Base-by-base conservation (phyloP, 306 rosid species). In the Benincasa hispida region DNA sequence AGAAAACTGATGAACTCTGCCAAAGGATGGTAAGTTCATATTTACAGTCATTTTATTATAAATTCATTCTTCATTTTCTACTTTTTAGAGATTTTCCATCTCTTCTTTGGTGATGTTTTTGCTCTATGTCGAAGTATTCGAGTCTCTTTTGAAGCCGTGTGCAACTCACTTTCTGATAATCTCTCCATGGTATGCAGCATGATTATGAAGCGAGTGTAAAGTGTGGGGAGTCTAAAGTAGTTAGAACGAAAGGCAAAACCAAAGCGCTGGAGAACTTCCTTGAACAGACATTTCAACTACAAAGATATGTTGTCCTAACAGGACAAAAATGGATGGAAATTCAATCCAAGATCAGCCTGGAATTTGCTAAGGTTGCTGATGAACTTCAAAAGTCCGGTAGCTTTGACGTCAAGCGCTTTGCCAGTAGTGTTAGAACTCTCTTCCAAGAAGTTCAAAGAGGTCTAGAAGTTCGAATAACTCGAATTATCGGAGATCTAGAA, bases 371-470 rank as follows among this genome's bases (percentile, higher is more conserved):
- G 32, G 83, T 88, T n/a, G 87, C 89, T 4, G 89, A 89, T 77
- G 91, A 89, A 85, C 85, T 90, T 84, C 85, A 82, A 18, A 87
- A 87, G 82, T 86, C 84, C n/a, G 81, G 82, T 8, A 89, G 92
- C 65, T 89, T 90, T 15, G 96, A 92, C 87, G 83, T 89, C 87
- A 89, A 83, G 41, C 81, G 96, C 35, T 92, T 94, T 80, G 87
- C 91, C 18, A 90, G 87, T 47, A 84, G 89, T 32, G 81, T 88
- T 65, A 88, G 78, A 45, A 86, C 88, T n/a, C 83, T 91, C 77
- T 87, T 90, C 77, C 93, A 90, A 57, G 93, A 94, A 83, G 95
- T 92, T 48, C 99, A 94, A 77, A 92, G 91, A 85, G 99, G 99
- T 58, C 86, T 94, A 15, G 97, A 92, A 81, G 92, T 92, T 82